Conservation (phyloP, 2,329 filamentous ascomycete species). For the Falciphora oryzae region DNA sequence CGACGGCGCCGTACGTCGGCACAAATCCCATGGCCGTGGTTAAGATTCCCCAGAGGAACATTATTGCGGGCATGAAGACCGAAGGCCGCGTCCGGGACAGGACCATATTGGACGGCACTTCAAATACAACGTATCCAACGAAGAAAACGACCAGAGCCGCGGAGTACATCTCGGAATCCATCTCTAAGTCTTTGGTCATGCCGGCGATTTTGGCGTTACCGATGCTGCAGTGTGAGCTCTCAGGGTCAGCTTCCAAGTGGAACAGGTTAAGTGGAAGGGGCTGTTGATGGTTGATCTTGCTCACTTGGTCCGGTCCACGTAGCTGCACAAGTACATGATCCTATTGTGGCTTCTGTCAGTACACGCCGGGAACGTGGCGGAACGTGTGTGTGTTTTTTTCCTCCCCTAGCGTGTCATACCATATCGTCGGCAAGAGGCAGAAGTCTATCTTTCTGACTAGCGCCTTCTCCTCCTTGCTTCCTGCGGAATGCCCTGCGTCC, state of each 20-base stretch:
- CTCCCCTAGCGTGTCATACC: background rate
- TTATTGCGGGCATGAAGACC: constrained; percentile 29
- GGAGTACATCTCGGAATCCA: constrained; percentile 55
- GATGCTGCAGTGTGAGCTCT: constrained; percentile 13
- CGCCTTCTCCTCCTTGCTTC: background rate
- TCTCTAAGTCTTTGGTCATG: constrained; percentile 26
- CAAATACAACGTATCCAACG: constrained; percentile 52
- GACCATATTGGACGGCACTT: constrained; percentile 32
- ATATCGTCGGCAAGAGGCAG: background rate
- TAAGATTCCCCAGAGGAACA: constrained; percentile 34
- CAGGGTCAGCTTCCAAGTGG: background rate
- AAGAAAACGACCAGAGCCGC: constrained; percentile 53
- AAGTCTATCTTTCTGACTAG: constrained; percentile 5
- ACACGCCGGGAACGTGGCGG: background rate
- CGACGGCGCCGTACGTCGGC: constrained; percentile 25
- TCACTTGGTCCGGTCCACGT: constrained; percentile 8
- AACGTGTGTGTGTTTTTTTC: background rate
- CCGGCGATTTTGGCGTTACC: constrained; percentile 42
- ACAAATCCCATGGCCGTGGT: constrained; percentile 34
- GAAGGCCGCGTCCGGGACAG: constrained; percentile 36
- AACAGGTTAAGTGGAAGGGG: no score
- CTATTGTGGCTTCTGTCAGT: background rate
- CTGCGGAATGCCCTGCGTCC: constrained; percentile 36
- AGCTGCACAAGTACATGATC: constrained; percentile 7
- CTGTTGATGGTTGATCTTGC: background rate